phyloP scores from a whole-genome alignment of 2,329 filamentous ascomycete species.

The Paecilomyces formosus region DNA sequence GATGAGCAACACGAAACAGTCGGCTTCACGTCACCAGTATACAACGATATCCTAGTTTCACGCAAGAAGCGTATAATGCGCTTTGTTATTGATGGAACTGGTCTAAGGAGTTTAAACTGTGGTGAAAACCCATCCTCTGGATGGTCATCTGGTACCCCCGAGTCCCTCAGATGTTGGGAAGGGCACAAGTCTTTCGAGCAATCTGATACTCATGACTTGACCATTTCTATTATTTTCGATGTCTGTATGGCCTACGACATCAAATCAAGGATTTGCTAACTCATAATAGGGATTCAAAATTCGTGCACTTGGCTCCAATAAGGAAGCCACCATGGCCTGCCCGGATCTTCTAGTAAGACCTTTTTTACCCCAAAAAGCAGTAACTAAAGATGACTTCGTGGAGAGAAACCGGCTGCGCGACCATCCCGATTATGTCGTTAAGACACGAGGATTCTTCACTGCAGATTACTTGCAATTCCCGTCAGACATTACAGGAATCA shows the following conservation, averaged over 20 bases:
- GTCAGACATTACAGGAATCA: background rate
- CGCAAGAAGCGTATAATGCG: background rate
- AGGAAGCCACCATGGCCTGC: background rate
- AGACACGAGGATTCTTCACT: background rate
- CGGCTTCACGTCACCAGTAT: background rate
- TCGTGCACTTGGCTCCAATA: background rate
- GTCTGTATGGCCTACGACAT: background rate
- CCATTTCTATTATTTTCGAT: background rate
- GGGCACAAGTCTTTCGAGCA: background rate
- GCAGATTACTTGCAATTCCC: background rate
- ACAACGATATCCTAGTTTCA: background rate
- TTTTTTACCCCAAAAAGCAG: background rate
- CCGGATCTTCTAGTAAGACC: background rate
- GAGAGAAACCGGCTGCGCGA: background rate
- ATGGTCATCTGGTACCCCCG: background rate
- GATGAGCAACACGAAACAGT: background rate
- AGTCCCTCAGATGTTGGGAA: background rate
- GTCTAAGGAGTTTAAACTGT: background rate
- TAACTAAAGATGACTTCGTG: background rate
- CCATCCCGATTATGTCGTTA: background rate
- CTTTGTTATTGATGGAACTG: background rate
- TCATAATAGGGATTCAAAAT: background rate
- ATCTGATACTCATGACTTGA: background rate
- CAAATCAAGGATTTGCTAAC: background rate
- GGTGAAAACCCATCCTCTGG: background rate